These are phyloP conservation scores for Mucor racemosus DNA, from an alignment of 371 early-diverging fungal genomes.

Conservation along the genomic window DNA sequence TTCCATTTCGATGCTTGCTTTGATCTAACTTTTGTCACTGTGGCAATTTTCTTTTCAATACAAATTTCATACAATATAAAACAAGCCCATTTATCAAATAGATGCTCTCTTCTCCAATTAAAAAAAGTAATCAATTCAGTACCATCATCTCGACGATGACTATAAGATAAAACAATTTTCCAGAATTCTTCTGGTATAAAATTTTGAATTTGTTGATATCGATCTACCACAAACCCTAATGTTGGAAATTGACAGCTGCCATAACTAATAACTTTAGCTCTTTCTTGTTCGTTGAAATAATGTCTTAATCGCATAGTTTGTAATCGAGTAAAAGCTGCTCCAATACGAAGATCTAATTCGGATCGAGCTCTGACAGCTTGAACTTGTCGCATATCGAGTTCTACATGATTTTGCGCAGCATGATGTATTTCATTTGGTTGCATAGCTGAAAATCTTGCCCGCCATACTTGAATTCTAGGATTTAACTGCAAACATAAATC, in stretches of 20 bases:
- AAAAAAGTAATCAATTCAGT: conserved; percentile 61
- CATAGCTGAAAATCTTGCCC: conserved; percentile 88
- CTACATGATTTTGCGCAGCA: conserved; percentile 79
- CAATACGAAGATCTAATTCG: conserved; percentile 98
- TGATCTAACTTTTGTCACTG: conserved; percentile 61
- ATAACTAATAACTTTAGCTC: conserved; percentile 80
- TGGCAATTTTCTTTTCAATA: conserved; percentile 62
- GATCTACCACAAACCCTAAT: conserved; percentile 98
- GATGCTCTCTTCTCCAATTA: conserved; percentile 72
- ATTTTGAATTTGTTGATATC: conserved; percentile 73
- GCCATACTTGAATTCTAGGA: conserved; percentile 64
- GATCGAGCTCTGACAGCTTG: conserved; percentile 92
- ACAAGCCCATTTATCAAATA: conserved; percentile 81
- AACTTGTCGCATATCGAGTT: conserved; percentile 77
- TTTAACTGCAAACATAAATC: conserved; percentile 72
- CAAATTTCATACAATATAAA: conserved; percentile 79
- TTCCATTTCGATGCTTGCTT: conserved; percentile 84
- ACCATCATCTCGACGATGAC: conserved; percentile 11
- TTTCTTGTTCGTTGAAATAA: background rate
- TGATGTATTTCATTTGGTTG: conserved; percentile 77
- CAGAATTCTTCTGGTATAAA: conserved; percentile 96
- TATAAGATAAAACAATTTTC: conserved; percentile 78
- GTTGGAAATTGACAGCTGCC: conserved; percentile 99
- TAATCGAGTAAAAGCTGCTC: conserved; percentile 96
- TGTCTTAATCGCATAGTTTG: conserved; percentile 80